phyloP scores from a whole-genome alignment of 768 basidiomycete genomes.

The Suillus occidentalis region DNA sequence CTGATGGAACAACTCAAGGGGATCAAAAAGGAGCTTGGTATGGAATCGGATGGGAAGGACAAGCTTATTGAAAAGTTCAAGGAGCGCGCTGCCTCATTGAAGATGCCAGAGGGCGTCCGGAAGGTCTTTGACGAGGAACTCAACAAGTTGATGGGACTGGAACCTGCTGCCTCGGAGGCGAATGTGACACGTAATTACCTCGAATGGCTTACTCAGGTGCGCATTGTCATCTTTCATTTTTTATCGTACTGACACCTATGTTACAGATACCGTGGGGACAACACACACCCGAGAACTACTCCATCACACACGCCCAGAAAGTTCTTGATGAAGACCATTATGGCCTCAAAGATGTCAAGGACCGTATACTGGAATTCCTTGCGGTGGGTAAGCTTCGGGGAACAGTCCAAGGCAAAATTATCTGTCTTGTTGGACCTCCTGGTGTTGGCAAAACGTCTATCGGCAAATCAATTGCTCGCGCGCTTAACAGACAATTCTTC shows the following conservation, averaged over 20 bases:
- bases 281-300: slow-evolving; percentile 91
- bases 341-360: slow-evolving; percentile 88
- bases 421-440: slow-evolving; percentile 94
- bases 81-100: slow-evolving; percentile 74
- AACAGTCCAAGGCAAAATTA: slow-evolving; percentile 95
- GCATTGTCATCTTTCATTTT: slow-evolving; percentile 11
- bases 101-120: slow-evolving; percentile 86
- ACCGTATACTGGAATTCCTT: slow-evolving; percentile 92
- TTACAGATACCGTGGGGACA: slow-evolving; percentile 92
- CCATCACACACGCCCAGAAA: slow-evolving; percentile 73
- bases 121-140: slow-evolving; percentile 98
- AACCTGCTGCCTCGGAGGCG: slow-evolving; percentile 89
- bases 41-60: slow-evolving; percentile 95
- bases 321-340: slow-evolving; percentile 97
- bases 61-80: slow-evolving; percentile 91
- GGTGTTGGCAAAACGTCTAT: slow-evolving; percentile 98
- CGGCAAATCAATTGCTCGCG: slow-evolving; percentile 91
- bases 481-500: slow-evolving; percentile 91
- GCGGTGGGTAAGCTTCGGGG: slow-evolving; percentile 94
- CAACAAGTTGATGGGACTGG: slow-evolving; percentile 83
- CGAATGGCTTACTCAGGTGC: slow-evolving; percentile 85
- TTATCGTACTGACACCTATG: slow-evolving; percentile 6
- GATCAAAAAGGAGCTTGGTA: slow-evolving; percentile 94
- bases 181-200: slow-evolving; percentile 94
- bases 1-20: slow-evolving; percentile 96